phyloP scores from a whole-genome alignment of 495 filamentous ascomycete species.

The Tuber aestivum region DNA sequence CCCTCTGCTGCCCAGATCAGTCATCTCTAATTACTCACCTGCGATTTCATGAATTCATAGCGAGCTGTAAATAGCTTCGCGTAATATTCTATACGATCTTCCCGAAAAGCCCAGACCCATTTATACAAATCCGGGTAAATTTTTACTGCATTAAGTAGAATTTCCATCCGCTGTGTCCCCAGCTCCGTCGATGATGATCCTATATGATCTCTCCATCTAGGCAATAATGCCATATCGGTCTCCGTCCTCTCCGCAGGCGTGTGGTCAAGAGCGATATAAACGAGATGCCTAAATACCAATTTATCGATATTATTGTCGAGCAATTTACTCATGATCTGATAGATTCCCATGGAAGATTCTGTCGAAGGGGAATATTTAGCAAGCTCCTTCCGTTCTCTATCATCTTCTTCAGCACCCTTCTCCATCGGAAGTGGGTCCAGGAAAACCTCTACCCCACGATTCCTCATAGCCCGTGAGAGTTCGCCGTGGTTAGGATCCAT shows the following conservation, averaged over 20 bases:
- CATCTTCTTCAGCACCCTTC: constrained; percentile 46
- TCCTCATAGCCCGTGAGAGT: constrained; percentile 92
- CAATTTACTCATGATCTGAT: constrained; percentile 27
- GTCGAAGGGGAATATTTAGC: constrained; percentile 29
- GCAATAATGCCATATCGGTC: constrained; percentile 28
- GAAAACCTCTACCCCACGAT: constrained; percentile 85
- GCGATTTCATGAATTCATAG: constrained; percentile 43
- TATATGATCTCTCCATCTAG: constrained; percentile 26
- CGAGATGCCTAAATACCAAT: constrained; percentile 26
- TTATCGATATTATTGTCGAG: constrained; percentile 8
- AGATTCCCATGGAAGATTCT: constrained; percentile 27
- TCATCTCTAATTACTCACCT: constrained; percentile 49
- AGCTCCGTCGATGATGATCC: not conserved
- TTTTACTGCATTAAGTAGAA: not conserved
- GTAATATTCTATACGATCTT: not conserved
- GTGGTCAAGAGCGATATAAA: constrained; percentile 24
- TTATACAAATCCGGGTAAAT: not conserved
- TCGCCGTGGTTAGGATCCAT: constrained; percentile 92
- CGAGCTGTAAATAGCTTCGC: constrained; percentile 10
- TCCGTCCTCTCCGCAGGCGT: constrained; percentile 12
- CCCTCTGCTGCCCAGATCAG: not conserved
- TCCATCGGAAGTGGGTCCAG: constrained; percentile 49
- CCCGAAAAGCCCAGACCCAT: not conserved
- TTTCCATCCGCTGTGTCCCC: not conserved
- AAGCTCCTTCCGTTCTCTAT: constrained; percentile 44